Evolutionary conservation across 768 basidiomycete species (phyloP).

Genomic region (Tylopilus balloui): DNA sequence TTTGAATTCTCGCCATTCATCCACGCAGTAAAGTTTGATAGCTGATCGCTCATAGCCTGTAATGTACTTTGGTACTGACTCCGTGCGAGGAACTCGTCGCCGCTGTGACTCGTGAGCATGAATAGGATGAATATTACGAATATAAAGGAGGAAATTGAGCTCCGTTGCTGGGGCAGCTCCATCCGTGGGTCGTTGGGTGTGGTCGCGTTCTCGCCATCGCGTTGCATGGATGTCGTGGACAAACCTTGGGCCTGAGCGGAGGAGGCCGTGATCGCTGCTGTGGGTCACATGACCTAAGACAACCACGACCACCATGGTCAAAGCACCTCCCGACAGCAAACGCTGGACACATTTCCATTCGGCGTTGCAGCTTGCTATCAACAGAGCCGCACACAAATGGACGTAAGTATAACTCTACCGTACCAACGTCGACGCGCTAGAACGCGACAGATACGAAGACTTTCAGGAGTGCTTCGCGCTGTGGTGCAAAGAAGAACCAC

Average conservation of each 20-base stretch:
- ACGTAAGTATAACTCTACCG: constrained; percentile 35
- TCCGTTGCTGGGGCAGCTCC: constrained; percentile 42
- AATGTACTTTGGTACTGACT: constrained; percentile 67
- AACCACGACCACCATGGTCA: constrained; percentile 11
- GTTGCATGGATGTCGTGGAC: constrained; percentile 26
- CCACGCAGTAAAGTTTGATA: constrained; percentile 75
- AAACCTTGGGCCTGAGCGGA: too few species aligned
- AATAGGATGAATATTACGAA: constrained; percentile 73
- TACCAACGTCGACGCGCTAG: not conserved
- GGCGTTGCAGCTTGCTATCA: constrained; percentile 50
- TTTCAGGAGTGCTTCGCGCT: constrained; percentile 62
- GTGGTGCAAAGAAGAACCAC: constrained; percentile 63
- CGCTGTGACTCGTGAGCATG: constrained; percentile 72
- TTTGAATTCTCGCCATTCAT: constrained; percentile 62
- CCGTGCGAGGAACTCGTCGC: constrained; percentile 60
- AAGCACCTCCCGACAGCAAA: constrained; percentile 35
- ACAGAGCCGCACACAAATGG: constrained; percentile 50
- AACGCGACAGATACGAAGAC: constrained; percentile 40
- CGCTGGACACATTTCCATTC: constrained; percentile 50
- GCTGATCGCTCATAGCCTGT: constrained; percentile 49
- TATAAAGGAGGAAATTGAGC: constrained; percentile 67
- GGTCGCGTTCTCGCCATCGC: constrained; percentile 21
- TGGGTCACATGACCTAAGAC: constrained; percentile 21
- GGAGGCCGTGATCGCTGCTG: not conserved
- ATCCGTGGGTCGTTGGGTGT: constrained; percentile 8